Conservation (phyloP, 2,329 filamentous ascomycete genomes). For the Colletotrichum tanaceti region DNA sequence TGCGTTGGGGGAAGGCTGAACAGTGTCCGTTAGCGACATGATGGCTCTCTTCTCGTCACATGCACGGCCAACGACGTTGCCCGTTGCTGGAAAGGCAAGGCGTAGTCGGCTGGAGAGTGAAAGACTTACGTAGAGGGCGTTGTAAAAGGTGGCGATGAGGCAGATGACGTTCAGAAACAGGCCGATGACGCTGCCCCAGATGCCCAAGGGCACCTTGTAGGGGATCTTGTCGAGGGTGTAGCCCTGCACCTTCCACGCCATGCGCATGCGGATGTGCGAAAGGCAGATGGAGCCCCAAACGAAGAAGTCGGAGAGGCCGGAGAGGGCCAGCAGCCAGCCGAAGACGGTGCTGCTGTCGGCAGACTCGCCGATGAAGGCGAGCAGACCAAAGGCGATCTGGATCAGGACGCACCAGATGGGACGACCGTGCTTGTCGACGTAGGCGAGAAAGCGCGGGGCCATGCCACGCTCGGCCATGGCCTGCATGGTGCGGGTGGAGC, state of each 20-base stretch:
- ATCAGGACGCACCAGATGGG: constrained; percentile 66
- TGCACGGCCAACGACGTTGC: background rate
- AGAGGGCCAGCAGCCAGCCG: constrained; percentile 76
- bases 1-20: constrained; percentile 50
- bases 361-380: constrained; percentile 63
- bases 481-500: constrained; percentile 63
- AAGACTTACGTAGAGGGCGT: constrained; percentile 65
- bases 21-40: constrained; percentile 3
- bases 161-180: constrained; percentile 74
- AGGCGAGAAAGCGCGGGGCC: constrained; percentile 67
- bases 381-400: constrained; percentile 66
- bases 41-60: background rate
- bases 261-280: constrained; percentile 73
- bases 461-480: constrained; percentile 61
- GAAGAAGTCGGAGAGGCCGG: constrained; percentile 78
- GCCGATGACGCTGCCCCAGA: constrained; percentile 77
- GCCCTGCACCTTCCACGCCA: constrained; percentile 70
- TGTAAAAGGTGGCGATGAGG: constrained; percentile 79
- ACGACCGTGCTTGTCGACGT: constrained; percentile 71
- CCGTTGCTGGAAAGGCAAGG: background rate
- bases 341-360: constrained; percentile 60
- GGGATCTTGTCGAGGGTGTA: constrained; percentile 62
- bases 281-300: constrained; percentile 78
- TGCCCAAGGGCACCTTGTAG: constrained; percentile 62
- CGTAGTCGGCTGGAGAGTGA: background rate